These are phyloP conservation scores for Saccharomyces hybrid DNA, from an alignment of 1,139 yeast species.

Conservation along the genomic window DNA sequence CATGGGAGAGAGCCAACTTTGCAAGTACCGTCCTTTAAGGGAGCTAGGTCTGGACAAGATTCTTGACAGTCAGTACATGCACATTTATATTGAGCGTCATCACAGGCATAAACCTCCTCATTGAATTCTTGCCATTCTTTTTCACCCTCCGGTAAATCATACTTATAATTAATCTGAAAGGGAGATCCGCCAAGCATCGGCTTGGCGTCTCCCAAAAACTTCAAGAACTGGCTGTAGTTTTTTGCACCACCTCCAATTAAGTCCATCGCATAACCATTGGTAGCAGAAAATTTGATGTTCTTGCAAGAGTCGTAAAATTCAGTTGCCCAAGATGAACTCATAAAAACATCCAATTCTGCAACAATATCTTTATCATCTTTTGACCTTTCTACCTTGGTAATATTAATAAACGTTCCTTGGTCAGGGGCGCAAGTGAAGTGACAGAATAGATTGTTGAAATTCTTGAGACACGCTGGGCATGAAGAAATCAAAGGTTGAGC, in stretches of 20 bases:
- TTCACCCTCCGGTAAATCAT: conserved; percentile 32
- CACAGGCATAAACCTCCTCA: conserved; percentile 41
- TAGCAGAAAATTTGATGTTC: conserved; percentile 83
- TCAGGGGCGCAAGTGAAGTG: conserved; percentile 85
- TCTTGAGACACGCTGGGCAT: conserved; percentile 89
- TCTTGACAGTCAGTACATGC: conserved; percentile 86
- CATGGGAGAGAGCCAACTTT: conserved; percentile 62
- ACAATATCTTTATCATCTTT: conserved; percentile 55
- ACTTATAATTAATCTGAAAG: conserved; percentile 77
- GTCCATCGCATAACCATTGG: conserved; percentile 96
- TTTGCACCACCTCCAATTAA: conserved; percentile 93
- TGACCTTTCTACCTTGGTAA: conserved; percentile 50
- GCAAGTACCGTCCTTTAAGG: conserved; percentile 40
- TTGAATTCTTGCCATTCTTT: conserved; percentile 22
- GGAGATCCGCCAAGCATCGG: conserved; percentile 94
- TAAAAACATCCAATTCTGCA: conserved; percentile 59
- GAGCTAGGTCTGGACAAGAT: conserved; percentile 66
- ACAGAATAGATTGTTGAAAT: conserved; percentile 81
- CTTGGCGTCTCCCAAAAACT: conserved; percentile 89
- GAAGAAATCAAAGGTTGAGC: conserved; percentile 79
- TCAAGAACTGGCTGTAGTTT: conserved; percentile 61
- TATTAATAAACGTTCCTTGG: conserved; percentile 67
- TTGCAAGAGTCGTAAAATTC: conserved; percentile 77
- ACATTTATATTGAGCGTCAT: conserved; percentile 55
- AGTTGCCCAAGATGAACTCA: conserved; percentile 53